Conservation (phyloP, 169 alveolate species). For the Eimeria praecox region DNA sequence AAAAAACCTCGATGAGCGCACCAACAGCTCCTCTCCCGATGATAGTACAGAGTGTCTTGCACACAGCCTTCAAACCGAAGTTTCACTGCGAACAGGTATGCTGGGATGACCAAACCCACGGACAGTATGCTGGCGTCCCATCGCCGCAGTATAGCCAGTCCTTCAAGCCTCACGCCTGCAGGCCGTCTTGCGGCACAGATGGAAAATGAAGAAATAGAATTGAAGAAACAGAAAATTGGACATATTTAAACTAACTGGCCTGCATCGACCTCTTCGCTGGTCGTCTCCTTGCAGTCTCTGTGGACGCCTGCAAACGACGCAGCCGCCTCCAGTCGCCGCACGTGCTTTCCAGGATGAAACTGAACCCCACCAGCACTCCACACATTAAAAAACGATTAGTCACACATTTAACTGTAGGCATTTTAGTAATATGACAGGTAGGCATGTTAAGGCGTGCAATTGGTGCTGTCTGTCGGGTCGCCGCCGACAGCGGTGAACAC, state of each 20-base stretch:
- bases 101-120: not conserved
- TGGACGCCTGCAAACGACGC: not conserved
- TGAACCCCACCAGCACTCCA: not conserved
- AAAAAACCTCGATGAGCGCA: not conserved
- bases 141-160: not conserved
- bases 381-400: not conserved
- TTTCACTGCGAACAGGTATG: not conserved
- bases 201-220: not conserved
- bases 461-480: not conserved
- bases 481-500: not conserved
- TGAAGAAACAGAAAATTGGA: not conserved
- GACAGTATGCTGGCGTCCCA: conserved; percentile 4
- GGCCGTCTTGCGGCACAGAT: not conserved
- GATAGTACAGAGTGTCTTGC: not conserved
- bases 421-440: not conserved
- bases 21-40: not conserved
- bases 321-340: not conserved
- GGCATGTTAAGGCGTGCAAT: not conserved
- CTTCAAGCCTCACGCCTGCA: not conserved
- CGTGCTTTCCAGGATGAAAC: not conserved
- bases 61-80: not conserved
- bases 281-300: not conserved
- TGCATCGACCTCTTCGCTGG: not conserved
- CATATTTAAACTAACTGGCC: not conserved
- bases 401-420: not conserved